A percentile compares a stretch with the other conserved stretches of the same genome.
phyloP scores from a whole-genome alignment of 1,284 basidiomycete genomes.

The Apiotrichum akiyoshidainum region DNA sequence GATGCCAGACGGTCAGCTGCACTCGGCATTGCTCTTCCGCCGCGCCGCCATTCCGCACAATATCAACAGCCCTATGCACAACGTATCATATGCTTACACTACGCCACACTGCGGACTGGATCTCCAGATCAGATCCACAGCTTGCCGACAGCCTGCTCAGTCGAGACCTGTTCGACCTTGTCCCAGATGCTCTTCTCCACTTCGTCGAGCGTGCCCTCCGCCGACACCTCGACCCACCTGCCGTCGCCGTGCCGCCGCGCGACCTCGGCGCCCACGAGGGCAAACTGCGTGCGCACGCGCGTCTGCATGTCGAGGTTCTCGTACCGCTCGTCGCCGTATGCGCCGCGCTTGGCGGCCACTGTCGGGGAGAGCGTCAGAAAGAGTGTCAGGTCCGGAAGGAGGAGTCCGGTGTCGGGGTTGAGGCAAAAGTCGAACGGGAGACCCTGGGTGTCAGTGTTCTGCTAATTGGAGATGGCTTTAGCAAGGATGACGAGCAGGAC shows the following conservation, averaged over 20 bases:
- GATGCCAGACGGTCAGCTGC: too few relatives aligned
- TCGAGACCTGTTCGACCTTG: constrained; percentile 53
- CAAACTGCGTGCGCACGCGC: constrained; percentile 65
- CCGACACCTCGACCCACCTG: constrained; percentile 64
- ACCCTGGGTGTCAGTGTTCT: constrained; percentile 44
- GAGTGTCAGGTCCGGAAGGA: constrained; percentile 80
- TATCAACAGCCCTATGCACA: too few relatives aligned
- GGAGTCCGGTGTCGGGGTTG: constrained; percentile 78
- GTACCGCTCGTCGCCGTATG: constrained; percentile 86
- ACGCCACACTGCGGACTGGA: too few relatives aligned
- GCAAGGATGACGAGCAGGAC: too few relatives aligned
- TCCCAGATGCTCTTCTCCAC: constrained; percentile 63
- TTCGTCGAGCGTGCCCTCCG: constrained; percentile 58
- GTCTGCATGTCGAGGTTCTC: constrained; percentile 74
- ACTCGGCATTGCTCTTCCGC: too few relatives aligned
- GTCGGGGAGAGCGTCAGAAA: constrained; percentile 81
- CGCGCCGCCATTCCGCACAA: too few relatives aligned
- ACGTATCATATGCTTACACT: too few relatives aligned
- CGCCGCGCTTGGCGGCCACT: constrained; percentile 68
- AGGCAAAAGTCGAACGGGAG: constrained; percentile 72
- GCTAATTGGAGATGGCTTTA: too few relatives aligned
- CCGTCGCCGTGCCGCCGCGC: constrained; percentile 55
- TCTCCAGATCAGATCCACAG: constrained; percentile 15
- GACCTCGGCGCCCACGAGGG: constrained; percentile 54
- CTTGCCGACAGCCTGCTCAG: constrained; percentile 6